A percentile compares a stretch with the other conserved stretches of the same genome.
Conservation (phyloP, 148 eudicot species). For the Cornus kousa region DNA sequence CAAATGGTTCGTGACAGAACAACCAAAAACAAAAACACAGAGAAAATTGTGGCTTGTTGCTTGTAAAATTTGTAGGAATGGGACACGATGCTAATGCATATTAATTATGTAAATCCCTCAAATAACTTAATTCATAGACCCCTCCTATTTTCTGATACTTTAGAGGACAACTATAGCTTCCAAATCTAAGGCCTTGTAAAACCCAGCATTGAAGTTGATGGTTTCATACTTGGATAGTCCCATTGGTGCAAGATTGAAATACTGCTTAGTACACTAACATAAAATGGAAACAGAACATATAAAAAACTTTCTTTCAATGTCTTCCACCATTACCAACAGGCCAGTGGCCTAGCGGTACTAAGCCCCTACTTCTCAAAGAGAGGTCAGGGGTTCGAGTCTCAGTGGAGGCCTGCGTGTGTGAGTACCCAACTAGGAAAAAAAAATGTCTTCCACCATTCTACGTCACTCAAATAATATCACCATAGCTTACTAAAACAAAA, state of each 20-base stretch:
- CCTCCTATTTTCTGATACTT: neutral
- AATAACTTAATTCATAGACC: neutral
- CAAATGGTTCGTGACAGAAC: neutral
- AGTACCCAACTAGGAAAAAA: too few relatives aligned
- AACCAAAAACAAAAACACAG: neutral
- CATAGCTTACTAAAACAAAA: neutral
- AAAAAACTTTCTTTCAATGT: neutral
- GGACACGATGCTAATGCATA: neutral
- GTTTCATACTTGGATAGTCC: neutral
- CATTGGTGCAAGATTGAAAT: neutral
- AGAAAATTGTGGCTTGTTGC: neutral
- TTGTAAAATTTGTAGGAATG: neutral
- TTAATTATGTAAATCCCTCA: neutral
- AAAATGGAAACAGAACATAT: neutral
- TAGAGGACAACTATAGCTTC: neutral
- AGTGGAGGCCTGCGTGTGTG: too few relatives aligned
- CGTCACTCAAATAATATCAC: neutral
- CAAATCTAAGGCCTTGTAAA: neutral
- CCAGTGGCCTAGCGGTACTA: too few relatives aligned
- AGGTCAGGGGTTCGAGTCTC: too few relatives aligned
- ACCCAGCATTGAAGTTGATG: neutral
- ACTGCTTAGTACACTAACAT: neutral
- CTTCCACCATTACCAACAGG: too few relatives aligned
- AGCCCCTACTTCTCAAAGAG: too few relatives aligned
- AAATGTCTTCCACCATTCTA: neutral